Base-by-base conservation (phyloP, 1,284 basidiomycete species). In the Melampsora americana region DNA sequence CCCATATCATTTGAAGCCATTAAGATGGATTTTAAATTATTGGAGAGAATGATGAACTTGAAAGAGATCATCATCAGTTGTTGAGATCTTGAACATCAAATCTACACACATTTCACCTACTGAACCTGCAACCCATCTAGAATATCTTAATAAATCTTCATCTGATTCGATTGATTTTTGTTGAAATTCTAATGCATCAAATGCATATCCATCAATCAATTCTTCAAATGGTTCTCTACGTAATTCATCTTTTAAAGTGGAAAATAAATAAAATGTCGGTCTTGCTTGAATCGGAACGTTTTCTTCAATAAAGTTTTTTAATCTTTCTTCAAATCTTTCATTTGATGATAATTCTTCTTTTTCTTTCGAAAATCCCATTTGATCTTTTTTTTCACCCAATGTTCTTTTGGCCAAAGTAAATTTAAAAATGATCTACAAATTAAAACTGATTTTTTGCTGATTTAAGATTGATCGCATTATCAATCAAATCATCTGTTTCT, bases 51-150 rank as follows among this genome's bases (percentile, higher is more conserved):
- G n/a, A n/a, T n/a, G n/a, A n/a, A n/a, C n/a, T n/a, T n/a, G n/a
- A n/a, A n/a, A n/a, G n/a, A n/a, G 60, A n/a, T 67, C 53, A 39
- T 78, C 69, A 2, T 69, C 32, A 18, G 53, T 73, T 65, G 77
- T 46, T 69, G 68, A 61, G 77, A 80, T 79, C 48, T 83, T 82
- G 83, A 84, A 85, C 18, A 84, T 81, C 42, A 84, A 80, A 77
- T 84, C 83, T 65, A 84, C 83, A 72, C 84, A 84, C 44, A 84
- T 82, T 35, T 83, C 80, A 7, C 84, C 84, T 12, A 85, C 83
- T 5, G 82, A 82, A 1, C 84, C 84, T 0, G 84, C 84, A 11
- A 85, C 84, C 59, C 83, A 80, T 64, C 83, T 81, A 11, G 84
- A 83, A 79, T 86, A 86, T 3, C 78, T 65, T 50, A 85, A 77